phyloP scores from a whole-genome alignment of 768 basidiomycete genomes.

The Kwoniella sp. region DNA sequence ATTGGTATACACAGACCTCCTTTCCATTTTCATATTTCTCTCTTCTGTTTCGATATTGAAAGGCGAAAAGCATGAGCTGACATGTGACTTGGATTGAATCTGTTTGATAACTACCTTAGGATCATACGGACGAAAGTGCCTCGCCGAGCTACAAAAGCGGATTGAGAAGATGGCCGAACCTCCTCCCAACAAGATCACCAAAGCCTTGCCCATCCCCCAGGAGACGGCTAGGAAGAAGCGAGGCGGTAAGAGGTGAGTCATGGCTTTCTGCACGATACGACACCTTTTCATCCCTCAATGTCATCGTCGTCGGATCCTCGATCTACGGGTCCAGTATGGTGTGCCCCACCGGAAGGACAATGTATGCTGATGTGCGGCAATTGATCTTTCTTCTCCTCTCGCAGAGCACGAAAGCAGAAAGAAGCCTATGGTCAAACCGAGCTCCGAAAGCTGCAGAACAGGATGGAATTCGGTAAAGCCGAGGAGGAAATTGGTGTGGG shows the following conservation, averaged over 20 bases:
- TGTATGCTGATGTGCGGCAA: too few relatives aligned
- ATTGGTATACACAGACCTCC: neutral
- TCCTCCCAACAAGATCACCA: conserved; percentile 87
- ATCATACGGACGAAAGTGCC: conserved; percentile 71
- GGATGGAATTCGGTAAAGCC: conserved; percentile 91
- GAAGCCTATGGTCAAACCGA: conserved; percentile 97
- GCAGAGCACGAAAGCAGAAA: conserved; percentile 93
- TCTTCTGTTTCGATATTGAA: too few relatives aligned
- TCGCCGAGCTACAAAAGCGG: conserved; percentile 88
- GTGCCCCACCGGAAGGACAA: too few relatives aligned
- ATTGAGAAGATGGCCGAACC: conserved; percentile 90
- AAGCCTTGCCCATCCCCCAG: conserved; percentile 89
- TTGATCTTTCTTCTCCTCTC: neutral
- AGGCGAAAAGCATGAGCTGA: conserved; percentile 1
- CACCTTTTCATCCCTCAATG: neutral
- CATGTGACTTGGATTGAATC: neutral
- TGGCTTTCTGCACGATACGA: too few relatives aligned
- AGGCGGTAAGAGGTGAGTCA: conserved; percentile 83
- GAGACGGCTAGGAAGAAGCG: conserved; percentile 91
- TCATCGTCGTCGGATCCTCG: too few relatives aligned
- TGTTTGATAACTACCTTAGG: conserved; percentile 56
- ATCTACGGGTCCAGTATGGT: too few relatives aligned
- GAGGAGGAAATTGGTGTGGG: conserved; percentile 96
- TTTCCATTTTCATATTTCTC: too few relatives aligned
- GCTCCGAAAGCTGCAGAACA: conserved; percentile 92